Conservation (phyloP, 768 basidiomycete genomes). For the Naganishia kalamii region DNA sequence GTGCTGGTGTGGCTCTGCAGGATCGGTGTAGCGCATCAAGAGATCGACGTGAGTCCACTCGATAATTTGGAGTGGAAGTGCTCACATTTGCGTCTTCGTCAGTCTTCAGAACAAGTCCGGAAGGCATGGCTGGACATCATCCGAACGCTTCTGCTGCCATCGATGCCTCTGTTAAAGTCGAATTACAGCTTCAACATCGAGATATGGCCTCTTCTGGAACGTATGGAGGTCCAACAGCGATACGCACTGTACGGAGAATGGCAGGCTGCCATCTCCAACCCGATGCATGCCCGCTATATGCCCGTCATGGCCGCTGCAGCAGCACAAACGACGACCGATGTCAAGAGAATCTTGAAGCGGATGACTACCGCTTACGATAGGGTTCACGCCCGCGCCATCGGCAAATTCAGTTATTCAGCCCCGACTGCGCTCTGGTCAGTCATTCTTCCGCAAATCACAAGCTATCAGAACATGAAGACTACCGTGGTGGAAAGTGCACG, state of each 20-base stretch:
- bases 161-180: conserved; percentile 72
- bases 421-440: conserved; percentile 84
- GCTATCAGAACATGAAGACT: conserved; percentile 79
- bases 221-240: conserved; percentile 69
- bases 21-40: conserved; percentile 56
- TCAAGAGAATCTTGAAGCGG: conserved; percentile 80
- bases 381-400: conserved; percentile 73
- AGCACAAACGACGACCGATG: conserved; percentile 77
- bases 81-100: not conserved
- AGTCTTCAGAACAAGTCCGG: conserved; percentile 38
- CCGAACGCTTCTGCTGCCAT: conserved; percentile 75
- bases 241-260: conserved; percentile 96
- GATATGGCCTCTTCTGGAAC: conserved; percentile 80
- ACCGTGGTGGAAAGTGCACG: conserved; percentile 83
- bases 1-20: conserved; percentile 75
- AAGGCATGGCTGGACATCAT: conserved; percentile 70
- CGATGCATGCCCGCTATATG: conserved; percentile 53
- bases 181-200: conserved; percentile 86
- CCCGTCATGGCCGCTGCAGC: conserved; percentile 35
- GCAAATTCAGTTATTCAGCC: conserved; percentile 89
- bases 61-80: no score
- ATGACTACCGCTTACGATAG: conserved; percentile 52
- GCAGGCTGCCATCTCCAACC: conserved; percentile 64
- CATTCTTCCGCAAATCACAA: conserved; percentile 88
- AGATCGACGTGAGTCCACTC: conserved; percentile 24